Percentiles rank a stretch among this genome's conserved stretches.
Evolutionary conservation across 148 eudicot genomes (phyloP).

Genomic region (Vaccinium macrocarpon): DNA sequence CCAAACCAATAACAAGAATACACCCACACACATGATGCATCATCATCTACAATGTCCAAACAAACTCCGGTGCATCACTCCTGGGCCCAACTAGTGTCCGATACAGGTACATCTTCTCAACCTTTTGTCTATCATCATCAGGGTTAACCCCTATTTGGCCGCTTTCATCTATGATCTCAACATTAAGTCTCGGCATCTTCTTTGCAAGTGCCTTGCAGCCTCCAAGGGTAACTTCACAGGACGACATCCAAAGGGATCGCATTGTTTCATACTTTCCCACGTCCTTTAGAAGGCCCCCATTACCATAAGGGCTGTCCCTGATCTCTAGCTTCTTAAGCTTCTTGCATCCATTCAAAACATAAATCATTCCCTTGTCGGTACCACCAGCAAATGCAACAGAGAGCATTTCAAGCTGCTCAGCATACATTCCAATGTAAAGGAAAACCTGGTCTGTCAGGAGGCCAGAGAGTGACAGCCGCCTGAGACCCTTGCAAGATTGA

Average conservation of each 20-base stretch:
- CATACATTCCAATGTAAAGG: constrained; percentile 83
- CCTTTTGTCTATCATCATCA: constrained; percentile 45
- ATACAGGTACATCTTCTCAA: constrained; percentile 74
- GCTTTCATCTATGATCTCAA: constrained; percentile 73
- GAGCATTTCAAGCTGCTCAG: constrained; percentile 85
- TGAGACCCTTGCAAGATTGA: constrained; percentile 63
- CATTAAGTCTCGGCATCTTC: constrained; percentile 75
- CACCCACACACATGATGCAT: not conserved
- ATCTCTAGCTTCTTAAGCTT: constrained; percentile 78
- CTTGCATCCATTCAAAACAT: constrained; percentile 81
- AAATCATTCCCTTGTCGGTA: constrained; percentile 71
- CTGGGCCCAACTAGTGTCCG: constrained; percentile 74
- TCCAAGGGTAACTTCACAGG: constrained; percentile 66
- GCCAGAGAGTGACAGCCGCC: constrained; percentile 70
- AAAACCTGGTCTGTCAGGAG: constrained; percentile 73
- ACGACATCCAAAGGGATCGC: constrained; percentile 99
- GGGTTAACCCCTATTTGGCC: constrained; percentile 20
- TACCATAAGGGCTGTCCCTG: constrained; percentile 65
- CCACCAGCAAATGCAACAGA: constrained; percentile 84
- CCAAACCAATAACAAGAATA: not conserved
- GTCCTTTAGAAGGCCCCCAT: constrained; percentile 68
- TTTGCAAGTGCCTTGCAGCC: constrained; percentile 71
- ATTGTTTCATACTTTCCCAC: constrained; percentile 84
- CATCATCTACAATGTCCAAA: constrained; percentile 52
- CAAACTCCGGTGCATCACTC: constrained; percentile 67